Conservation (phyloP, 2,329 filamentous ascomycete species). For the Stachybotrys chlorohalonatus region DNA sequence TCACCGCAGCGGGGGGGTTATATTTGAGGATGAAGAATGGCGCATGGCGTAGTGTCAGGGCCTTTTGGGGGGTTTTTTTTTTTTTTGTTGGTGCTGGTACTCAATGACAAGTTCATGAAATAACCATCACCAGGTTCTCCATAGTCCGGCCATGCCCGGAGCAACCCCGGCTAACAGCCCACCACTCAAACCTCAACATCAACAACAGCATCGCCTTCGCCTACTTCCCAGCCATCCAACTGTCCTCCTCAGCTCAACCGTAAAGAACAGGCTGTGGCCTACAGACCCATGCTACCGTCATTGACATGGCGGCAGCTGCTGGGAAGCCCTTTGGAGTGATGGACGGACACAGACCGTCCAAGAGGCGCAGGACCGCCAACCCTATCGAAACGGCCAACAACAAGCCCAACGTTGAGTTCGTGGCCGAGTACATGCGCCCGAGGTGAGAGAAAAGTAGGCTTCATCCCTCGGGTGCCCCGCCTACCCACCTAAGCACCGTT, state of each 20-base stretch:
- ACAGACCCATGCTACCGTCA: not conserved
- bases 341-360: not conserved
- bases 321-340: not conserved
- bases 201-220: too few relatives aligned
- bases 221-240: not conserved
- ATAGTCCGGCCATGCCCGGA: not conserved
- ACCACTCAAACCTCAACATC: not conserved
- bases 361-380: conserved; percentile 6
- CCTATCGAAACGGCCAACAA: conserved; percentile 39
- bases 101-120: not conserved
- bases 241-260: not conserved
- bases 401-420: conserved; percentile 38
- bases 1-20: not conserved
- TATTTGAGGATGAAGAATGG: not conserved
- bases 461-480: not conserved
- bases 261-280: not conserved
- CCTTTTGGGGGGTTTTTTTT: too few relatives aligned
- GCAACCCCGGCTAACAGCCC: not conserved
- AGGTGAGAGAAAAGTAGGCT: conserved; percentile 21
- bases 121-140: not conserved
- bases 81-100: not conserved
- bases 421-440: conserved; percentile 35
- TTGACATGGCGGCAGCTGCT: not conserved
- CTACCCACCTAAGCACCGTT: not conserved
- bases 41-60: not conserved